Conservation (phyloP, 176 grass and related monocot species). For the Urochloa ruziziensis region DNA sequence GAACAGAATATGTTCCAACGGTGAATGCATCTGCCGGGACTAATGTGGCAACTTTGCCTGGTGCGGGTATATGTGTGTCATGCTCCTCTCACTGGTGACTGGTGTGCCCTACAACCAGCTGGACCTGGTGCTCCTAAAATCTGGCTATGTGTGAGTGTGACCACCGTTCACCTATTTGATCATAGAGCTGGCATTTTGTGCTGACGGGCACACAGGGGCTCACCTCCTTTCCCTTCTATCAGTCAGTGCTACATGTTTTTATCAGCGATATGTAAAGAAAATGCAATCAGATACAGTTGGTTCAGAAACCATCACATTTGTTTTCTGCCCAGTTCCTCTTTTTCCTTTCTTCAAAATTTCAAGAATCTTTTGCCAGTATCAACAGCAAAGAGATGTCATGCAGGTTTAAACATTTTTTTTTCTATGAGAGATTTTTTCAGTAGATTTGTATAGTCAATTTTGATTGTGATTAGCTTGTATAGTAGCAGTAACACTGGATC, state of each 20-base stretch:
- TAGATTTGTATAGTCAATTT: conserved; percentile 14
- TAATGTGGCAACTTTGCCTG: conserved; percentile 47
- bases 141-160: conserved; percentile 45
- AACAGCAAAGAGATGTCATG: neutral
- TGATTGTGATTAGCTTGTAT: neutral
- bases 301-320: conserved; percentile 10
- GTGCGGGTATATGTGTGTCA: conserved; percentile 23
- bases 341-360: conserved; percentile 1
- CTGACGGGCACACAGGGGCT: conserved; percentile 1
- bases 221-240: conserved; percentile 37
- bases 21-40: conserved; percentile 44
- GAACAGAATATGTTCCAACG: conserved; percentile 38
- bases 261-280: conserved; percentile 7
- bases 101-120: conserved; percentile 42
- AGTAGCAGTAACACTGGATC: conserved; percentile 24
- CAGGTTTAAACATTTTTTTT: neutral
- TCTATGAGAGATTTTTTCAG: neutral
- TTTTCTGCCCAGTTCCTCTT: neutral
- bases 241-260: conserved; percentile 29
- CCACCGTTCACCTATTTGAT: conserved; percentile 47
- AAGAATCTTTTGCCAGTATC: neutral
- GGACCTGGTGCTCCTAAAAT: conserved; percentile 47
- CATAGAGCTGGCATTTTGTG: conserved; percentile 50
- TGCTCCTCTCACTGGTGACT: conserved; percentile 21
- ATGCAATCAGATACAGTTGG: neutral